Evolutionary conservation across 208 protist species (phyloP), one percentile per base, ranked within the genome.

Genomic region (Crithidia expoeki): DNA sequence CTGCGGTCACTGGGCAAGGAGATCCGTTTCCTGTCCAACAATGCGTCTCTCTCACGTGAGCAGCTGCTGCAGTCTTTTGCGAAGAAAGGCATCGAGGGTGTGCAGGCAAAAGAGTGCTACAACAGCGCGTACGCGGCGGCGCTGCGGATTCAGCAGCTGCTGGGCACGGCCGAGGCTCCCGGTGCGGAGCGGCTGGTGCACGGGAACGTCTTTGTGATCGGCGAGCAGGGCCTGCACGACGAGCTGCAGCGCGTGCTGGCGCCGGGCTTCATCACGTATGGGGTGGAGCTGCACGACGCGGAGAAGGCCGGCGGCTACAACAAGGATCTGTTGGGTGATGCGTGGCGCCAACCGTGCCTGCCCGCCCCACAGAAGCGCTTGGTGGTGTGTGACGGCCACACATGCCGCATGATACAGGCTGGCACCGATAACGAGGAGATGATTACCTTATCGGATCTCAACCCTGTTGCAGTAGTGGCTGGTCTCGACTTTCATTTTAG

Each of bases 11-110:
- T 55, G 27, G 83, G 84, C 30, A 89, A 88, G 64, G 27, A 86
- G 23, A 70, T 94, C 14, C 85, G 85, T 30, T 92, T 94, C 52
- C 60, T 94, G 30, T 85, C 79, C 32, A 94, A 94, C 77, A 94
- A 92, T 73, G 85, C 85, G 19, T 82, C 79, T 2, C 56, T 87
- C 9, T 89, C 80, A 5, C 80, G 89, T 11, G 72, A 65, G 47
- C 52, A 73, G 38, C 52, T 92, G 23, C 28, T 50, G 40, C 32
- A 69, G 40, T 55, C 49, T 44, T 83, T 94, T 58, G 32, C 38
- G 19, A 55, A 73, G 51, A 76, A 75, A 17, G 88, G 88, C 16
- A 79, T 94, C 50, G 53, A 67, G 11, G 77, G 78, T 0, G 83
- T 89, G 33, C n/a, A 53, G 38, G 53, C 38, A 50, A 16, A 65